Percentiles rank a stretch among this genome's conserved stretches.
These are phyloP conservation scores for Leccinum pachyderme DNA, from an alignment of 1,284 basidiomycete genomes.

Conservation along the genomic window DNA sequence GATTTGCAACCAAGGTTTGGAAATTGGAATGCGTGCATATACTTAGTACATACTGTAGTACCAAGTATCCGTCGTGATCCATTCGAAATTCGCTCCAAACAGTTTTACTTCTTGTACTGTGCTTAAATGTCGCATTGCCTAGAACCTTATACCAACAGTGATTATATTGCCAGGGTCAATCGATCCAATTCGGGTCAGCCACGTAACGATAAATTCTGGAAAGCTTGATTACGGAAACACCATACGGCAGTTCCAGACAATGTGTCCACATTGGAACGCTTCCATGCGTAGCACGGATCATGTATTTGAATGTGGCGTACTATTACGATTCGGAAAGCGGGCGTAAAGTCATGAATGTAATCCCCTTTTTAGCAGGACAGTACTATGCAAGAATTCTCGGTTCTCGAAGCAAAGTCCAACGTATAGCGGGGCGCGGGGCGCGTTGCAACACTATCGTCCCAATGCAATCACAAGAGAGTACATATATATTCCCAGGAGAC, in stretches of 20 bases:
- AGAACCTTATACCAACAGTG: too few relatives aligned
- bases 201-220: not conserved
- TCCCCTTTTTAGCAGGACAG: too few relatives aligned
- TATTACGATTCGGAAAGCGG: not conserved
- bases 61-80: not conserved
- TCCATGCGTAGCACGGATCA: not conserved
- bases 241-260: too few relatives aligned
- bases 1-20: not conserved
- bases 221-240: not conserved
- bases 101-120: not conserved
- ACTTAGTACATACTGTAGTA: too few relatives aligned
- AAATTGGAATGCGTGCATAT: not conserved
- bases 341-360: not conserved
- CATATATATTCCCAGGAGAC: not conserved
- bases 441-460: not conserved
- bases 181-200: not conserved
- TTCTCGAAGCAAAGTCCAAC: not conserved
- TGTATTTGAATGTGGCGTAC: not conserved
- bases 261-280: not conserved
- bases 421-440: not conserved
- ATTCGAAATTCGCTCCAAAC: not conserved
- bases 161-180: not conserved
- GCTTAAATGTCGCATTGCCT: too few relatives aligned
- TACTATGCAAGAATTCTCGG: not conserved
- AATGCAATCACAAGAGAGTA: not conserved